Conservation (phyloP, 2,329 filamentous ascomycete genomes). For the Penicillium brasilianum region DNA sequence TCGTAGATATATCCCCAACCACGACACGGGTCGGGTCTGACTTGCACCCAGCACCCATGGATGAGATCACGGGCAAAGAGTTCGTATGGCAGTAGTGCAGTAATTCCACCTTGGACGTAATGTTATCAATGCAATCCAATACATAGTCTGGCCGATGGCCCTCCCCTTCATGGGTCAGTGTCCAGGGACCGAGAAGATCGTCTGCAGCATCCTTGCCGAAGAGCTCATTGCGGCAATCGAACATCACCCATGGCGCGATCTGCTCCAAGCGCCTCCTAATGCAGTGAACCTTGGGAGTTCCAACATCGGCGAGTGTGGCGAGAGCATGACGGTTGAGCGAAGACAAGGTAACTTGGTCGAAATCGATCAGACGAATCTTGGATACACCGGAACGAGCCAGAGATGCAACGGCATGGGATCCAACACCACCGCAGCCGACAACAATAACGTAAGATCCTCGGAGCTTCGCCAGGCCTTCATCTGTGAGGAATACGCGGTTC, state of each 20-base stretch:
- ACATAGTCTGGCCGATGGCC: conserved; percentile 76
- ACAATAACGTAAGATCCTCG: conserved; percentile 83
- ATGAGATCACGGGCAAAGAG: conserved; percentile 81
- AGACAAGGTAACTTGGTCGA: conserved; percentile 95
- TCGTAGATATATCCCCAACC: conserved; percentile 87
- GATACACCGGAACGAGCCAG: conserved; percentile 87
- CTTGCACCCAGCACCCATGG: conserved; percentile 97
- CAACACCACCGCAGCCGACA: conserved; percentile 92
- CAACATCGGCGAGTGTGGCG: conserved; percentile 91
- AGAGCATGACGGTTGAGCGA: conserved; percentile 96
- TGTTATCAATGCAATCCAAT: conserved; percentile 98
- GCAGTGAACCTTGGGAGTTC: conserved; percentile 87
- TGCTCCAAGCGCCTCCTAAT: conserved; percentile 80
- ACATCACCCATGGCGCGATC: conserved; percentile 88
- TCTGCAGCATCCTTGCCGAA: conserved; percentile 73
- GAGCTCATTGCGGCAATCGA: conserved; percentile 84
- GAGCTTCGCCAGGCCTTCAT: conserved; percentile 78
- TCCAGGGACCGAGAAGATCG: conserved; percentile 70
- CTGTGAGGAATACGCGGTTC: conserved; percentile 87
- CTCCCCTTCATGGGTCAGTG: conserved; percentile 49
- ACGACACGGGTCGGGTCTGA: conserved; percentile 81
- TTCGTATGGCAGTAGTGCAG: conserved; percentile 85
- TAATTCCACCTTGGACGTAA: conserved; percentile 91
- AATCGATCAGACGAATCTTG: conserved; percentile 88
- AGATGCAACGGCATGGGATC: conserved; percentile 85